Conservation (phyloP, 352 stramenopile genomes). For the Peronospora destructor region DNA sequence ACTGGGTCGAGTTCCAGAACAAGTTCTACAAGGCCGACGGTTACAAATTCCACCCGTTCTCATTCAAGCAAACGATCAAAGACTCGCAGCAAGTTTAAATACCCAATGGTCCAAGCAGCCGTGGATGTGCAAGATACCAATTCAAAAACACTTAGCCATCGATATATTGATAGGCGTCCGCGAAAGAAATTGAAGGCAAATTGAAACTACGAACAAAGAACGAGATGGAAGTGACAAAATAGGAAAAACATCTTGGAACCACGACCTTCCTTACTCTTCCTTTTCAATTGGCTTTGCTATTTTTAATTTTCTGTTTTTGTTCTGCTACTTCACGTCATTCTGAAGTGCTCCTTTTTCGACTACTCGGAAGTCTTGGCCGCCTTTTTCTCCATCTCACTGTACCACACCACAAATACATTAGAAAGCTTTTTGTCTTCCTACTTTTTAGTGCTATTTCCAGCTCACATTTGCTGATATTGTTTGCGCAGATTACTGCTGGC, state of each 20-base stretch:
- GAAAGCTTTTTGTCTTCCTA: not conserved
- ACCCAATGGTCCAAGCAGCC: too few relatives aligned
- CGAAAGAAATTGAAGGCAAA: slow-evolving; percentile 11
- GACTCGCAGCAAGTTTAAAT: slow-evolving; percentile 35
- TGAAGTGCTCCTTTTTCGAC: not conserved
- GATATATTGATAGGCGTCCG: not conserved
- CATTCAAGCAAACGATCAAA: slow-evolving; percentile 86
- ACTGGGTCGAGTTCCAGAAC: slow-evolving; percentile 99
- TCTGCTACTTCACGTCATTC: too few relatives aligned
- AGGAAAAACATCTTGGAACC: slow-evolving; percentile 20
- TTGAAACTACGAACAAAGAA: slow-evolving; percentile 5
- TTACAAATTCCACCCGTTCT: slow-evolving; percentile 94
- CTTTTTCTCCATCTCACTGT: slow-evolving; percentile 59
- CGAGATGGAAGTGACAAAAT: not conserved
- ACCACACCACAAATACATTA: not conserved
- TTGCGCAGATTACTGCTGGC: slow-evolving; percentile 70
- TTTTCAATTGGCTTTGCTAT: slow-evolving; percentile 24
- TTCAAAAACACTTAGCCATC: slow-evolving; percentile 1
- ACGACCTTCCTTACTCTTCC: too few relatives aligned
- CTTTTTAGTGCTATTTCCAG: not conserved
- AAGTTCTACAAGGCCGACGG: slow-evolving; percentile 99
- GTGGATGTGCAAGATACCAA: too few relatives aligned
- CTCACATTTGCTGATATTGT: slow-evolving; percentile 74
- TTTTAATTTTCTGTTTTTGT: slow-evolving; percentile 10
- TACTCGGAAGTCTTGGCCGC: slow-evolving; percentile 39